A percentile compares a stretch with the other conserved stretches of the same genome.
phyloP scores from a whole-genome alignment of 1,139 yeast species.

The Hyphopichia wangnamkhiaoensis region DNA sequence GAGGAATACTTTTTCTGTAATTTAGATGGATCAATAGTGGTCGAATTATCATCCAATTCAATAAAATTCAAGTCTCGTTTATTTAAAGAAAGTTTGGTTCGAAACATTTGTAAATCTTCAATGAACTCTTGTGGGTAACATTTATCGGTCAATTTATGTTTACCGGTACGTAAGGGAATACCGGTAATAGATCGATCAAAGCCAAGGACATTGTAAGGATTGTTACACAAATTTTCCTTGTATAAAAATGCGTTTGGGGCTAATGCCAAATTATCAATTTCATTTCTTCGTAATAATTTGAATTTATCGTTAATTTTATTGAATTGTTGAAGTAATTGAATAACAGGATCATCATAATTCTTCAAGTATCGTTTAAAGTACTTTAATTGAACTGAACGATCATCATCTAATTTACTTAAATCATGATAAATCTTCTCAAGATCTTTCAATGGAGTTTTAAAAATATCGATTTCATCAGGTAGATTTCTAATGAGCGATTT shows the following conservation, averaged over 20 bases:
- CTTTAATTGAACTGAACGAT: constrained; percentile 40
- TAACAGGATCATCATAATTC: constrained; percentile 36
- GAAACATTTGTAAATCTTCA: constrained; percentile 38
- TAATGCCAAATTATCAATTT: constrained; percentile 29
- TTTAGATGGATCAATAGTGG: constrained; percentile 23
- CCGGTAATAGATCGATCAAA: constrained; percentile 45
- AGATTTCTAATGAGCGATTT: constrained; percentile 31
- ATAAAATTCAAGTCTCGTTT: constrained; percentile 43
- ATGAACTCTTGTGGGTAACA: constrained; percentile 43
- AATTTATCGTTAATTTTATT: constrained; percentile 41
- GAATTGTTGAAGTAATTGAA: constrained; percentile 34
- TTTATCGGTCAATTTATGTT: constrained; percentile 15
- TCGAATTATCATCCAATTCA: constrained; percentile 26
- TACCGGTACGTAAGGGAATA: constrained; percentile 35
- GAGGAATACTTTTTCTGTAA: constrained; percentile 2
- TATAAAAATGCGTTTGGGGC: constrained; percentile 29
- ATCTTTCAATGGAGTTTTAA: constrained; percentile 28
- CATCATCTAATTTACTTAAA: constrained; percentile 37
- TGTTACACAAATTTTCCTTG: constrained; percentile 31
- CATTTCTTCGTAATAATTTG: constrained; percentile 36
- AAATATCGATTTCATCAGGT: constrained; percentile 42
- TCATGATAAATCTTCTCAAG: constrained; percentile 34
- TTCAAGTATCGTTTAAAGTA: constrained; percentile 35
- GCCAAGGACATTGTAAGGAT: constrained; percentile 46
- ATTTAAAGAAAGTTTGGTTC: constrained; percentile 33